Conservation (phyloP, 1,284 basidiomycete species). For the Takashimella koratensis region DNA sequence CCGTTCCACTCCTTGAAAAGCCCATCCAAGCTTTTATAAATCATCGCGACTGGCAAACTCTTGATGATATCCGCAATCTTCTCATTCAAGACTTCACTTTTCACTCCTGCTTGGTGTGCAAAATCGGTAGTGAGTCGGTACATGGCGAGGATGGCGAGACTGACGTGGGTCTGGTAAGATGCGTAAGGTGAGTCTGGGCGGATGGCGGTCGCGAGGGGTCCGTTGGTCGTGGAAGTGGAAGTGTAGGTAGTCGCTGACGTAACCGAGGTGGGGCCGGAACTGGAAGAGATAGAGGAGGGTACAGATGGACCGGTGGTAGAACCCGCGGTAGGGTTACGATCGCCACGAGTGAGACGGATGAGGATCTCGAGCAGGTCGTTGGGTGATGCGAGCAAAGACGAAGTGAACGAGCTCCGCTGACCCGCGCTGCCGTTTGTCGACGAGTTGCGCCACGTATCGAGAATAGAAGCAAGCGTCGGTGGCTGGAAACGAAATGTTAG, state of each 20-base stretch:
- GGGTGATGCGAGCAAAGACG: conserved; percentile 72
- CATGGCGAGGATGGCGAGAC: conserved; percentile 82
- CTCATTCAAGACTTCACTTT: conserved; percentile 67
- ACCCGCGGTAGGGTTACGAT: conserved; percentile 67
- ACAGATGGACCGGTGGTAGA: conserved; percentile 59
- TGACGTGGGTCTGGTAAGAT: conserved; percentile 85
- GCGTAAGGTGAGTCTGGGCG: conserved; percentile 71
- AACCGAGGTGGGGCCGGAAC: conserved; percentile 31
- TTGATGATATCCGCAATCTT: conserved; percentile 83
- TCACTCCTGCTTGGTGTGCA: conserved; percentile 66
- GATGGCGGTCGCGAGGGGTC: conserved; percentile 57
- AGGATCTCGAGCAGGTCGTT: conserved; percentile 87
- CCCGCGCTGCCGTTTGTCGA: conserved; percentile 68
- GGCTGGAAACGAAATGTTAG: conserved; percentile 61
- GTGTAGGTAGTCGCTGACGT: neutral
- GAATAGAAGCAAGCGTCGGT: conserved; percentile 81
- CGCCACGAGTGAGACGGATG: conserved; percentile 79
- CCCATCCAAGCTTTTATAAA: conserved; percentile 84
- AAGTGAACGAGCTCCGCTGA: conserved; percentile 80
- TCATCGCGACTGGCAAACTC: conserved; percentile 73
- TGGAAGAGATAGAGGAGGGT: too few species aligned
- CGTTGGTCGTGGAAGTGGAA: conserved; percentile 15
- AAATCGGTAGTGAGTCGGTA: conserved; percentile 79
- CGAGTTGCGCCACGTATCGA: conserved; percentile 80
- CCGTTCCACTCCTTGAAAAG: conserved; percentile 77